Percentiles rank a stretch among this genome's conserved stretches.
phyloP scores from a whole-genome alignment of 352 stramenopile species.

The Phytophthora quininea region DNA sequence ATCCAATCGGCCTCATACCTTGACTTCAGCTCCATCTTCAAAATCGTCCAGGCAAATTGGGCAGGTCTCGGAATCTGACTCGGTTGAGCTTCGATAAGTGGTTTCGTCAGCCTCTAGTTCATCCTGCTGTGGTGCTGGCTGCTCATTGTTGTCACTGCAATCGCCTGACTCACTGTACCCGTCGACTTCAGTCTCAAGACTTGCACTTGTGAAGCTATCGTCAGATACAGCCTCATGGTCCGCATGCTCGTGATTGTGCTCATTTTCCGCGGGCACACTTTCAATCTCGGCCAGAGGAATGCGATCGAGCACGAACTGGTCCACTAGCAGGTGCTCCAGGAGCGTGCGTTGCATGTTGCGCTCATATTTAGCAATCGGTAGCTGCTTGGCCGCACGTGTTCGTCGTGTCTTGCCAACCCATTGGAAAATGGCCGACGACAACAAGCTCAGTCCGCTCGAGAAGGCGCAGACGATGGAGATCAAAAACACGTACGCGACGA shows the following conservation, averaged over 20 bases:
- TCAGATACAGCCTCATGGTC: conserved; percentile 3
- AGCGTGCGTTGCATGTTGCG: conserved; percentile 53
- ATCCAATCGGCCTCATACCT: conserved; percentile 24
- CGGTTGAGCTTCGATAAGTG: conserved; percentile 22
- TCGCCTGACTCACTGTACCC: conserved; percentile 8
- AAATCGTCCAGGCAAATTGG: conserved; percentile 86
- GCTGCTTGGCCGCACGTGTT: conserved; percentile 54
- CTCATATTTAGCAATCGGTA: conserved; percentile 65
- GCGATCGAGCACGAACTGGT: conserved; percentile 55
- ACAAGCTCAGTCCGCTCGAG: conserved; percentile 73
- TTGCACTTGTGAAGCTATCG: conserved; percentile 2
- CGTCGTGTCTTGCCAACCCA: conserved; percentile 64
- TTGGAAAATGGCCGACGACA: conserved; percentile 71
- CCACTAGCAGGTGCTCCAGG: conserved; percentile 50
- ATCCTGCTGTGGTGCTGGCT: conserved; percentile 7
- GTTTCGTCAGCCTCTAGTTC: conserved; percentile 9
- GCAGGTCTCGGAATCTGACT: conserved; percentile 55
- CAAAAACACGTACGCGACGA: conserved; percentile 77
- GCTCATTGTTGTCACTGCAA: conserved; percentile 18
- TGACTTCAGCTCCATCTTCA: conserved; percentile 54
- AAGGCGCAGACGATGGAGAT: conserved; percentile 82
- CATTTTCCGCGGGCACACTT: conserved; percentile 14
- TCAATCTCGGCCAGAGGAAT: conserved; percentile 48
- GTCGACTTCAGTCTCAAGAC: background rate
- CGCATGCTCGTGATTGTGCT: background rate